Conservation (phyloP, 495 filamentous ascomycete species). For the Xylaria sp. region DNA sequence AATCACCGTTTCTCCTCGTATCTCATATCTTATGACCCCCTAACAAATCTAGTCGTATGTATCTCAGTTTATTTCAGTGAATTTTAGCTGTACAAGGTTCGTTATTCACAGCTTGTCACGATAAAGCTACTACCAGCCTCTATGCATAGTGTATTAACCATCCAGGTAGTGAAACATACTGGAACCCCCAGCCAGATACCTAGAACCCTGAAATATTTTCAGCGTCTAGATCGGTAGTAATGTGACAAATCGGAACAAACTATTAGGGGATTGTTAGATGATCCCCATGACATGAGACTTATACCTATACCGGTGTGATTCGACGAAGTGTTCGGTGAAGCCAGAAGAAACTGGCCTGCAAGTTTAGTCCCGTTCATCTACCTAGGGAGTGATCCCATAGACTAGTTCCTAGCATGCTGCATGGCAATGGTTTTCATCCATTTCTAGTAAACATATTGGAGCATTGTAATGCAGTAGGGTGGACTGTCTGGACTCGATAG, state of each 20-base stretch:
- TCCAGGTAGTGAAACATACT: background rate
- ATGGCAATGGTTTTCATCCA: slow-evolving; percentile 1
- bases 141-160: background rate
- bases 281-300: background rate
- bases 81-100: background rate
- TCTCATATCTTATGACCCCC: background rate
- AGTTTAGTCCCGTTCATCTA: background rate
- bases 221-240: background rate
- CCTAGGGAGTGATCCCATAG: background rate
- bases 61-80: background rate
- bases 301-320: background rate
- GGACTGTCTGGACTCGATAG: background rate
- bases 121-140: background rate
- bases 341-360: background rate
- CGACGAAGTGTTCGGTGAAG: background rate
- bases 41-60: no score
- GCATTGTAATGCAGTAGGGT: background rate
- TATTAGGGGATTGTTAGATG: background rate
- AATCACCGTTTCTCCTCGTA: background rate
- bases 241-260: background rate
- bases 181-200: background rate
- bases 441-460: background rate
- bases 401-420: background rate
- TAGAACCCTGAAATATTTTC: background rate
- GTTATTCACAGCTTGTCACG: no score